These are phyloP conservation scores for Cubamyces lactineus DNA, from an alignment of 768 basidiomycete species.

Conservation along the genomic window DNA sequence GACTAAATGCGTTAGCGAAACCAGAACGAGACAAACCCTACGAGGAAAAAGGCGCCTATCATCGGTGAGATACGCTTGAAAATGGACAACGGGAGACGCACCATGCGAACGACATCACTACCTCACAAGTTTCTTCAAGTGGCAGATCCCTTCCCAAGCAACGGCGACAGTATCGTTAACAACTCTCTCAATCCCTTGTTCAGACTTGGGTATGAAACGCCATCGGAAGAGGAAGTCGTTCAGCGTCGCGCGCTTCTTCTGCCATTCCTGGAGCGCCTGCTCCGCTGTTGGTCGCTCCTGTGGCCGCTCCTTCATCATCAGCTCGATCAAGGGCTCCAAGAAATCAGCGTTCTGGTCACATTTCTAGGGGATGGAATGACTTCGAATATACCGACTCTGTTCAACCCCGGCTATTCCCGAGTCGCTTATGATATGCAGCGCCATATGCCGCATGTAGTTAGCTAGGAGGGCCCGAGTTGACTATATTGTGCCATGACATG, in stretches of 20 bases:
- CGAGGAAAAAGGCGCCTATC: too few species aligned
- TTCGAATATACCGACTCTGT: too few species aligned
- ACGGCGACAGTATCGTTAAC: constrained; percentile 27
- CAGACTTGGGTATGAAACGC: constrained; percentile 14
- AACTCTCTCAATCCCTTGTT: constrained; percentile 18
- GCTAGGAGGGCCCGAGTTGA: too few species aligned
- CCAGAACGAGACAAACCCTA: too few species aligned
- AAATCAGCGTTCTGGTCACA: constrained; percentile 15
- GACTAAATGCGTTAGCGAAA: too few species aligned
- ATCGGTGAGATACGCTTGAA: too few species aligned
- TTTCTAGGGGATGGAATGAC: constrained; percentile 6
- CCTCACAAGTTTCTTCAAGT: background rate
- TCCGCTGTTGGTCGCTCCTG: constrained; percentile 12
- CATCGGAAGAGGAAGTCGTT: constrained; percentile 3
- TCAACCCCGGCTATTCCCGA: too few species aligned
- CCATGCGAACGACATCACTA: too few species aligned
- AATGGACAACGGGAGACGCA: too few species aligned
- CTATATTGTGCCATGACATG: too few species aligned
- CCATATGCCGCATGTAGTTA: too few species aligned
- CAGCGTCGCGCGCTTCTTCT: constrained; percentile 4
- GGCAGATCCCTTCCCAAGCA: constrained; percentile 20
- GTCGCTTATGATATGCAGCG: too few species aligned
- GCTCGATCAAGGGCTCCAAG: constrained; percentile 10
- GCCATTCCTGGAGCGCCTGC: background rate
- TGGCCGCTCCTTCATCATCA: constrained; percentile 18